These are phyloP conservation scores for Globisporangium cederbergense DNA, from an alignment of 352 stramenopile genomes.

Conservation along the genomic window DNA sequence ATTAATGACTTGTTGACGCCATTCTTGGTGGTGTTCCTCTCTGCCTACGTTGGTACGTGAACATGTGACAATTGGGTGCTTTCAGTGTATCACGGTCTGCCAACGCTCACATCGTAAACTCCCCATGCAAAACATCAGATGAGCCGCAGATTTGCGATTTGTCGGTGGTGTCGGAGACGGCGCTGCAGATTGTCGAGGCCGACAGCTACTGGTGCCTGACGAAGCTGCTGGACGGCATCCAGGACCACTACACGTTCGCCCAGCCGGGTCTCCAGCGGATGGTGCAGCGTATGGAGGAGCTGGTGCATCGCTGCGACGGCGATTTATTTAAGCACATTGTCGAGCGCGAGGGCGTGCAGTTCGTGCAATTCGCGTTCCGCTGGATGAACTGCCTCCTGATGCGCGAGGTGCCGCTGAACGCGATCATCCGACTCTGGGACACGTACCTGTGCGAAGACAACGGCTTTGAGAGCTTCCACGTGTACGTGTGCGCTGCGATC, in stretches of 20 bases:
- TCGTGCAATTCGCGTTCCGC: conserved; percentile 99
- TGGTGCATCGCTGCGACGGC: conserved; percentile 95
- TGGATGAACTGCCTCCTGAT: conserved; percentile 99
- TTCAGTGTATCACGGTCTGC: too few relatives aligned
- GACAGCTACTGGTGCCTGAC: conserved; percentile 99
- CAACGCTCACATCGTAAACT: too few relatives aligned
- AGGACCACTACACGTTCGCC: conserved; percentile 99
- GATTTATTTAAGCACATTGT: conserved; percentile 95
- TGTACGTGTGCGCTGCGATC: conserved; percentile 99
- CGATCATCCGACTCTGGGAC: conserved; percentile 98
- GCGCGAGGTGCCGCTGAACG: conserved; percentile 93
- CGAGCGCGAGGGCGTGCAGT: conserved; percentile 92
- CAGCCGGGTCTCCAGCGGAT: conserved; percentile 98
- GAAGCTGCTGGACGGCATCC: conserved; percentile 97
- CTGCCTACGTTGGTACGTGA: conserved; percentile 60
- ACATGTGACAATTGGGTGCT: too few relatives aligned
- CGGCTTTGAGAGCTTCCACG: conserved; percentile 99
- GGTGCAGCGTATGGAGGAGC: conserved; percentile 96
- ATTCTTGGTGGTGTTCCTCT: conserved; percentile 97
- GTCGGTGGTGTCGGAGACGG: conserved; percentile 52
- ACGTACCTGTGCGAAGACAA: conserved; percentile 98
- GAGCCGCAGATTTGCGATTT: conserved; percentile 78
- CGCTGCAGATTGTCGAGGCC: conserved; percentile 90
- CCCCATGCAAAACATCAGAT: too few relatives aligned
- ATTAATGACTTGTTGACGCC: conserved; percentile 99